Percentiles rank a stretch among this genome's conserved stretches.
Evolutionary conservation across 345 rosid species (phyloP).

Genomic region (Viola odorata): DNA sequence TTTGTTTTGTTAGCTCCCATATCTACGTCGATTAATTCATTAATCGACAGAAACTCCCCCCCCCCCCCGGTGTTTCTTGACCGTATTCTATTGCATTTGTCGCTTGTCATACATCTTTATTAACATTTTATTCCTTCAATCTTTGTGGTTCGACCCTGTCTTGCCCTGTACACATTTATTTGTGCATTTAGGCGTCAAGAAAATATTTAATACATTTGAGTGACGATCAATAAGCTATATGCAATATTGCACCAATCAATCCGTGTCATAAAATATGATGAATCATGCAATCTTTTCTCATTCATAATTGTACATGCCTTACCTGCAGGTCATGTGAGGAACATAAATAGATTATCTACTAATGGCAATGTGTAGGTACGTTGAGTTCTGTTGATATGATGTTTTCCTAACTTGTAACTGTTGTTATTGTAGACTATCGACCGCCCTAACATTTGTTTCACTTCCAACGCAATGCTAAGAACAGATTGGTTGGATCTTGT

Average conservation of each 20-base stretch:
- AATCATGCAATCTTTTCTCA: conserved; percentile 1
- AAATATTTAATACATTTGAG: too few species aligned
- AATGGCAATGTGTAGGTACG: conserved; percentile 18
- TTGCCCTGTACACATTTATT: too few species aligned
- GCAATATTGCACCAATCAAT: not conserved
- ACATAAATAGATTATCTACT: conserved; percentile 17
- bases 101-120: too few species aligned
- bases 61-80: too few species aligned
- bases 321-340: conserved; percentile 24
- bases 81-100: too few species aligned
- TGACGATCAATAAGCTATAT: not conserved
- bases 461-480: too few species aligned
- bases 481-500: not conserved
- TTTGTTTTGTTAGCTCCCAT: too few species aligned
- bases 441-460: conserved; percentile 2
- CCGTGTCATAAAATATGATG: conserved; percentile 9
- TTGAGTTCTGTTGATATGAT: conserved; percentile 7
- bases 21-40: too few species aligned
- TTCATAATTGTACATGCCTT: conserved; percentile 20
- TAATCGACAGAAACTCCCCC: too few species aligned
- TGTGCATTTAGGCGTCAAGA: too few species aligned
- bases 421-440: not conserved
- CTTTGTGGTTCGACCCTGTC: too few species aligned
- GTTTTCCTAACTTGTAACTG: not conserved
- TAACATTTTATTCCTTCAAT: too few species aligned